phyloP scores from a whole-genome alignment of 2,329 filamentous ascomycete genomes.

The Chlorencoelia australis region DNA sequence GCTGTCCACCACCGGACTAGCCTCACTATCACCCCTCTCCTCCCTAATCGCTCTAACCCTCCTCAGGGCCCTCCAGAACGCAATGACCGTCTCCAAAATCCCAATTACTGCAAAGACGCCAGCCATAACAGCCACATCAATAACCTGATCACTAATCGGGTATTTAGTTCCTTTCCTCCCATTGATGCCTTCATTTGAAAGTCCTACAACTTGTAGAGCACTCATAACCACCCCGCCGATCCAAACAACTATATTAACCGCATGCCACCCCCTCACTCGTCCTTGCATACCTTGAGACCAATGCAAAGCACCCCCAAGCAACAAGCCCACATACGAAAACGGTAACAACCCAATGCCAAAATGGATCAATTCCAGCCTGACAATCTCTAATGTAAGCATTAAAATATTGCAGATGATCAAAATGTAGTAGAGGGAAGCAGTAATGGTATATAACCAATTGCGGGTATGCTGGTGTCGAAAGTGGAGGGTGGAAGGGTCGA shows the following conservation, averaged over 20 bases:
- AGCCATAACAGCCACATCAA: slow-evolving; percentile 27
- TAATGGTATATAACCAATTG: slow-evolving; percentile 11
- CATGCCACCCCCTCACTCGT: slow-evolving; percentile 19
- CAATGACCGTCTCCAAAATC: slow-evolving; percentile 21
- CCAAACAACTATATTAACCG: slow-evolving; percentile 24
- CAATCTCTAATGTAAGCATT: slow-evolving; percentile 28
- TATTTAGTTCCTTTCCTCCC: slow-evolving; percentile 24
- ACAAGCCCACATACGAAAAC: slow-evolving; percentile 26
- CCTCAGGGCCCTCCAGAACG: slow-evolving; percentile 14
- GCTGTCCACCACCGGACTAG: slow-evolving; percentile 1
- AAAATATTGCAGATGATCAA: slow-evolving; percentile 24
- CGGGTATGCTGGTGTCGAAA: slow-evolving; percentile 7
- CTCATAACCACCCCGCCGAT: slow-evolving; percentile 22
- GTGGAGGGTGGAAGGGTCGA: slow-evolving; percentile 17
- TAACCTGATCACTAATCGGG: slow-evolving; percentile 26
- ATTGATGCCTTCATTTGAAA: slow-evolving; percentile 23
- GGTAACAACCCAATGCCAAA: slow-evolving; percentile 28
- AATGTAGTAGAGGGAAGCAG: slow-evolving; percentile 23
- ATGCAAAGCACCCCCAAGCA: slow-evolving; percentile 20
- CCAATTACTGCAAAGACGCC: slow-evolving; percentile 26
- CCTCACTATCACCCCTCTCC: not conserved
- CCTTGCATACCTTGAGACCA: slow-evolving; percentile 17
- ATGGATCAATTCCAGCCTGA: slow-evolving; percentile 23
- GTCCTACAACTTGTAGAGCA: slow-evolving; percentile 23
- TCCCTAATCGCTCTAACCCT: not conserved